A percentile compares a stretch with the other conserved stretches of the same genome.
phyloP scores from a whole-genome alignment of 2,329 filamentous ascomycete species.

The Exophiala xenobiotica region DNA sequence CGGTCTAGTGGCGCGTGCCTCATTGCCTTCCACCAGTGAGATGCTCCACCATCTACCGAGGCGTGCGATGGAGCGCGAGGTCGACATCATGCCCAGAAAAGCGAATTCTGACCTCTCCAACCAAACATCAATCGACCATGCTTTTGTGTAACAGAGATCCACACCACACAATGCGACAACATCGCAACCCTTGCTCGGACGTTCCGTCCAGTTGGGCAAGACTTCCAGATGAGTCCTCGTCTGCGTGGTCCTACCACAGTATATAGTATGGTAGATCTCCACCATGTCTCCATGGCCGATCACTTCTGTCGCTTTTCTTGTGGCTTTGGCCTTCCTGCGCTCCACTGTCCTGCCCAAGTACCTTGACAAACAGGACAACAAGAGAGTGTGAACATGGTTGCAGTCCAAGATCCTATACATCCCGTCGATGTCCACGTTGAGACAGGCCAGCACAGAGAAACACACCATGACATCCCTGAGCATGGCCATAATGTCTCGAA shows the following conservation, averaged over 20 bases:
- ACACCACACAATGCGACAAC: neutral
- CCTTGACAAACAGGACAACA: constrained; percentile 26
- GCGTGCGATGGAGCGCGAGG: too few relatives aligned
- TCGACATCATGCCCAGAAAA: neutral
- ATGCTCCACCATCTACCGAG: neutral
- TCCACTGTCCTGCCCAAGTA: constrained; percentile 29
- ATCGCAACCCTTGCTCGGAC: neutral
- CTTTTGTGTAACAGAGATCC: too few relatives aligned
- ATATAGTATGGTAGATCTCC: constrained; percentile 14
- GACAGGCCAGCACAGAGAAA: constrained; percentile 12
- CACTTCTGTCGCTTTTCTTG: constrained; percentile 24
- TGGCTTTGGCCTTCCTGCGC: constrained; percentile 27
- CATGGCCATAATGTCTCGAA: constrained; percentile 29
- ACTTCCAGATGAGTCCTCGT: constrained; percentile 1
- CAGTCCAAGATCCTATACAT: constrained; percentile 10
- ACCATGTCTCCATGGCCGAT: constrained; percentile 27
- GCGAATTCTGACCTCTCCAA: neutral
- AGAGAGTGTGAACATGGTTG: constrained; percentile 20
- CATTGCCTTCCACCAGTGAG: neutral
- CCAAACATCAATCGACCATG: neutral
- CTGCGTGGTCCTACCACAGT: neutral
- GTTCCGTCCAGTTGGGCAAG: neutral
- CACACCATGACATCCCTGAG: constrained; percentile 26
- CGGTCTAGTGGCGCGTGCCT: neutral
- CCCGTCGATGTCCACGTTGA: constrained; percentile 12